phyloP scores from a whole-genome alignment of 345 rosid species.

The Streptanthus diversifolius region DNA sequence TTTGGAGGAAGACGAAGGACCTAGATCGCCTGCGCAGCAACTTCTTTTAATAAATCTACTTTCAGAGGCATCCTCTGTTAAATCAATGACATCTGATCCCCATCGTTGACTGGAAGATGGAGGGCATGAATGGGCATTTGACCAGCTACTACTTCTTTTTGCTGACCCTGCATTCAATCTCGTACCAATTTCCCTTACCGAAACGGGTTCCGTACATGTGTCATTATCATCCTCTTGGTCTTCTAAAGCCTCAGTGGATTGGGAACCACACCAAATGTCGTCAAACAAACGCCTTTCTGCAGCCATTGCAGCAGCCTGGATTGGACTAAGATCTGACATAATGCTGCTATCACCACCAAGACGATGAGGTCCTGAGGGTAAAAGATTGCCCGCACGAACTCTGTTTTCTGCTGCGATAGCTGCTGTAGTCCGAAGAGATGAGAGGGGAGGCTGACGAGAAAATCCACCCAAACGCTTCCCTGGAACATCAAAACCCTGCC shows the following conservation, averaged over 20 bases:
- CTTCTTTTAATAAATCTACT: constrained; percentile 42
- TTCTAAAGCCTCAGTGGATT: constrained; percentile 40
- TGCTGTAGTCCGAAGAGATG: constrained; percentile 57
- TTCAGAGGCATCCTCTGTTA: constrained; percentile 25
- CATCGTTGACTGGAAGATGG: constrained; percentile 18
- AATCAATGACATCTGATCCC: constrained; percentile 39
- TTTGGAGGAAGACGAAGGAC: constrained; percentile 14
- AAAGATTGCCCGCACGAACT: constrained; percentile 45
- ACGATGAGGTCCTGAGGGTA: constrained; percentile 74
- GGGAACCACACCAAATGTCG: constrained; percentile 82
- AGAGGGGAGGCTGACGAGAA: constrained; percentile 62
- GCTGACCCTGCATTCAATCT: constrained; percentile 26
- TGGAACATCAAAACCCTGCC: constrained; percentile 73
- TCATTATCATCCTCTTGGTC: constrained; percentile 44
- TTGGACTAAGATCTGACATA: constrained; percentile 77
- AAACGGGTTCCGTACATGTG: constrained; percentile 29
- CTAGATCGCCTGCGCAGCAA: constrained; percentile 24
- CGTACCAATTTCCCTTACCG: constrained; percentile 23
- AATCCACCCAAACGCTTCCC: constrained; percentile 80
- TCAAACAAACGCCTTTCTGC: constrained; percentile 85
- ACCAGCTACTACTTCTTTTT: constrained; percentile 48
- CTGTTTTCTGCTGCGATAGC: constrained; percentile 75
- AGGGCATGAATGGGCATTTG: constrained; percentile 11
- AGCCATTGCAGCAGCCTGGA: constrained; percentile 96
- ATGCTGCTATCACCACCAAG: constrained; percentile 80